These are phyloP conservation scores for Chaetomium tenue DNA, from an alignment of 495 filamentous ascomycete species.

Conservation along the genomic window DNA sequence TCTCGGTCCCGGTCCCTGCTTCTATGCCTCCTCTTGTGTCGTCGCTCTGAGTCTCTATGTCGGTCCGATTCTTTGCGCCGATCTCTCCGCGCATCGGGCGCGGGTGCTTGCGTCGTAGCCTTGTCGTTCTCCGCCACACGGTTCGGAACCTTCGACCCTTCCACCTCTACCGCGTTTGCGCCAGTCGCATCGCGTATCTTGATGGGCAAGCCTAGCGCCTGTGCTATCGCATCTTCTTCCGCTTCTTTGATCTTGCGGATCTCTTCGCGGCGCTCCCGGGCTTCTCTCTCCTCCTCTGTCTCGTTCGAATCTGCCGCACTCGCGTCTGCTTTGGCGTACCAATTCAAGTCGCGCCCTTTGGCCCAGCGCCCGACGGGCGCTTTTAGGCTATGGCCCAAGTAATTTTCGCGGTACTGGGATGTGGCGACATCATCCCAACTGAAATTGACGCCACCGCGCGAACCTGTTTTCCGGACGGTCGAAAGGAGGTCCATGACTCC, in stretches of 20 bases:
- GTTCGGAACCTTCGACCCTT: slow-evolving; percentile 26
- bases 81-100: slow-evolving; percentile 31
- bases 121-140: slow-evolving; percentile 20
- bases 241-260: slow-evolving; percentile 81
- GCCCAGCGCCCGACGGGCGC: slow-evolving; percentile 97
- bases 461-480: slow-evolving; percentile 87
- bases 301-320: slow-evolving; percentile 47
- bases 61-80: slow-evolving; percentile 39
- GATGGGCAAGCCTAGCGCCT: slow-evolving; percentile 75
- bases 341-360: slow-evolving; percentile 76
- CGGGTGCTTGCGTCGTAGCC: slow-evolving; percentile 17
- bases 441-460: slow-evolving; percentile 91
- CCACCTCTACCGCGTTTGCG: slow-evolving; percentile 50
- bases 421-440: slow-evolving; percentile 92
- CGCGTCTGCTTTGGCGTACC: slow-evolving; percentile 77
- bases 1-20: slow-evolving; percentile 25
- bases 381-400: slow-evolving; percentile 93
- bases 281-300: slow-evolving; percentile 60
- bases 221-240: slow-evolving; percentile 84
- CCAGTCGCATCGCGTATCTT: slow-evolving; percentile 50
- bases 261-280: slow-evolving; percentile 72
- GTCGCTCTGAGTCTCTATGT: slow-evolving; percentile 33
- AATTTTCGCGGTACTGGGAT: slow-evolving; percentile 89
- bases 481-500: slow-evolving; percentile 85
- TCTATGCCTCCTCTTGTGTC: slow-evolving; percentile 23